Conservation (phyloP, 2,329 filamentous ascomycete genomes). For the Fusarium cyanostomum region DNA sequence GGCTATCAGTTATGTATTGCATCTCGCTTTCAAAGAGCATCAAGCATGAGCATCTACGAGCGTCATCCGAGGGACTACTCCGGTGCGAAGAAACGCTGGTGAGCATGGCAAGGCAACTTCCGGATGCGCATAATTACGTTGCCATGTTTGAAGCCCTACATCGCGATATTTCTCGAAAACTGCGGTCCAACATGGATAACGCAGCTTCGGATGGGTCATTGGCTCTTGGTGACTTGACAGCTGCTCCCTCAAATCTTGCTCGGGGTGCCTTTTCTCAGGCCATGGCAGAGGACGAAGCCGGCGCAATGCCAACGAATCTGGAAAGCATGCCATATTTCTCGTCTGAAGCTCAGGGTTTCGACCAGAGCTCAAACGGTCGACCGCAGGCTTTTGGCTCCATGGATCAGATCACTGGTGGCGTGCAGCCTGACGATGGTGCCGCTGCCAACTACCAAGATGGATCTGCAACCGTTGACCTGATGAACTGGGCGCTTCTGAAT, state of each 20-base stretch:
- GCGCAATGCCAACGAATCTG: neutral
- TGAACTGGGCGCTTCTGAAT: constrained; percentile 17
- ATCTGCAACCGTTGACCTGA: neutral
- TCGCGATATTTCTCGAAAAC: constrained; percentile 11
- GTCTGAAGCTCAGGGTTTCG: neutral
- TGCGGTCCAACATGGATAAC: neutral
- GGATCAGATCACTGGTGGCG: neutral
- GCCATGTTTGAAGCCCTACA: constrained; percentile 30
- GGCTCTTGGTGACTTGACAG: neutral
- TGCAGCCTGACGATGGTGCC: accelerated
- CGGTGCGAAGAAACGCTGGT: neutral
- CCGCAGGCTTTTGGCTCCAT: neutral
- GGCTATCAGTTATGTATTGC: constrained; percentile 50
- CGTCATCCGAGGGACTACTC: neutral
- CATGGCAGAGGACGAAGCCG: neutral
- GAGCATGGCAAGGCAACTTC: constrained; percentile 17
- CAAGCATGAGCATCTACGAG: neutral
- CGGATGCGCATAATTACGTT: constrained; percentile 29
- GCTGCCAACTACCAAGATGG: constrained; percentile 1
- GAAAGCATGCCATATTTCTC: neutral
- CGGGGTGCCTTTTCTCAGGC: neutral
- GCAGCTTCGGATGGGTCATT: neutral
- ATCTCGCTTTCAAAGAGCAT: constrained; percentile 28
- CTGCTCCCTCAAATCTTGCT: neutral
- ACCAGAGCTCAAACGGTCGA: neutral